Conservation (phyloP, 148 eudicot genomes). For the Rhododendron ovatum region DNA sequence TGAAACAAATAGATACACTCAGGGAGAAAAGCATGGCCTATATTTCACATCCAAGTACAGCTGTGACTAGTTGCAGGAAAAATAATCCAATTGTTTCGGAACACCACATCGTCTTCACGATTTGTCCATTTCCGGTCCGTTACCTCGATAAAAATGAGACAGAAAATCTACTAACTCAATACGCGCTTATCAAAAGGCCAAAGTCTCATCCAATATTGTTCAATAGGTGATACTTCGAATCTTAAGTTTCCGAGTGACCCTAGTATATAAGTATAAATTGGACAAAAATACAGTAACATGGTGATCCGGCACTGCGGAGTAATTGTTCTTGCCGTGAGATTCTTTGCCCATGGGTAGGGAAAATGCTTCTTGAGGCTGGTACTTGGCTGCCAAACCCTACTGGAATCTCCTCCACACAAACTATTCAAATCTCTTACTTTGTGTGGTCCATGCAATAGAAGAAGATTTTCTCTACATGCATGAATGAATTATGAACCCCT, state of each 20-base stretch:
- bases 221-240: not conserved
- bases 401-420: not conserved
- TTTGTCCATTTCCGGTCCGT: not conserved
- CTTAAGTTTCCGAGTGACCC: not conserved
- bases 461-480: not conserved
- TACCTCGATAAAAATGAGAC: not conserved
- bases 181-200: not conserved
- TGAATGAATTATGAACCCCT: too few relatives aligned
- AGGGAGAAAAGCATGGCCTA: not conserved
- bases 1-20: not conserved
- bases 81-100: not conserved
- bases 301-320: not conserved
- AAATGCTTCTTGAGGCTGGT: not conserved
- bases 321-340: not conserved
- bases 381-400: not conserved
- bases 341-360: not conserved
- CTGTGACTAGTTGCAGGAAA: not conserved
- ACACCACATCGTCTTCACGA: not conserved
- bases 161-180: not conserved
- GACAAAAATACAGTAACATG: not conserved
- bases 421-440: not conserved
- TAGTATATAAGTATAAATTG: not conserved
- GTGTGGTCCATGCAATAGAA: not conserved
- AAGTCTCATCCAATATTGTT: not conserved
- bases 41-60: not conserved